These are phyloP conservation scores for Ceratocystis albifundus DNA, from an alignment of 2,329 filamentous ascomycete species.

Conservation along the genomic window DNA sequence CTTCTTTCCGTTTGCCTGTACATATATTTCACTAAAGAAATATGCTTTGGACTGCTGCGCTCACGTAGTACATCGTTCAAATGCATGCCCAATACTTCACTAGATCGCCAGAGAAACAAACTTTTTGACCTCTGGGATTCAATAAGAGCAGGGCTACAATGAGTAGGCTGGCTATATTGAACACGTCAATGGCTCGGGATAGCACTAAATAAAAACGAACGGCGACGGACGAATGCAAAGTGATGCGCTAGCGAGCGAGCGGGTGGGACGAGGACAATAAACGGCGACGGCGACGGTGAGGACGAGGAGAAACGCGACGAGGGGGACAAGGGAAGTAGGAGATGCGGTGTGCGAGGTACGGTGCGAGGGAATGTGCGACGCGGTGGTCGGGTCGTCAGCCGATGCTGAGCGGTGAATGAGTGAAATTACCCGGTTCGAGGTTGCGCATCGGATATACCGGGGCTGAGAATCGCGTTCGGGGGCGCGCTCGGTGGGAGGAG, in stretches of 20 bases:
- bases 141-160: slow-evolving; percentile 8
- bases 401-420: slow-evolving; percentile 10
- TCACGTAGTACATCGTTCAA: slow-evolving; percentile 13
- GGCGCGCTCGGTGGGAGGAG: slow-evolving; percentile 10
- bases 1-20: slow-evolving; percentile 1
- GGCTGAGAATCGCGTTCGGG: slow-evolving; percentile 1
- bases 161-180: slow-evolving; percentile 1
- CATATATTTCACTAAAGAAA: slow-evolving; percentile 2
- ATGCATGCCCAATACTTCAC: slow-evolving; percentile 21
- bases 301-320: slow-evolving; percentile 10
- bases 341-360: background rate
- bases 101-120: slow-evolving; percentile 14
- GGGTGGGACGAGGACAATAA: slow-evolving; percentile 1
- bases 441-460: slow-evolving; percentile 9
- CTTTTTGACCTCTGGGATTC: background rate
- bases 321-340: background rate
- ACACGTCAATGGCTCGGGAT: slow-evolving; percentile 11
- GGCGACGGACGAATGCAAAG: slow-evolving; percentile 10
- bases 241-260: slow-evolving; percentile 12
- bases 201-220: slow-evolving; percentile 11
- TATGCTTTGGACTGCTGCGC: slow-evolving; percentile 16
- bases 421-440: slow-evolving; percentile 4
- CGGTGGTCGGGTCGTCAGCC: slow-evolving; percentile 6
- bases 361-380: slow-evolving; percentile 9
- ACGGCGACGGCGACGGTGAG: slow-evolving; percentile 11